These are phyloP conservation scores for Centella asiatica DNA, from an alignment of 129 eudicot genomes.

Conservation along the genomic window DNA sequence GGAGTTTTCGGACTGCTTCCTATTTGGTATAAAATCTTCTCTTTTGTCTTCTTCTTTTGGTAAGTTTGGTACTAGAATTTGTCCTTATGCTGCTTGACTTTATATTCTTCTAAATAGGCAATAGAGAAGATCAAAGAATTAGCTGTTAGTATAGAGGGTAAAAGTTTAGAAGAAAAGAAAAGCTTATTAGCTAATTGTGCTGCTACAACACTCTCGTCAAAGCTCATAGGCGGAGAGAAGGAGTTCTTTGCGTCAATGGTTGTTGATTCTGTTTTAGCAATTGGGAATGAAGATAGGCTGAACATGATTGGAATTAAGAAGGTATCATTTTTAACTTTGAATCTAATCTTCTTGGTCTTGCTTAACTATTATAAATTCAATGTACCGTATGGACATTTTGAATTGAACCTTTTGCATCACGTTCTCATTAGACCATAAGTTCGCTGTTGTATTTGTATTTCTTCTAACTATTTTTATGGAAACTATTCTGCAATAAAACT, in stretches of 20 bases:
- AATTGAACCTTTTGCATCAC: not conserved
- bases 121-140: constrained; percentile 77
- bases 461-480: no score
- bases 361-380: not conserved
- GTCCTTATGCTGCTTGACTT: not conserved
- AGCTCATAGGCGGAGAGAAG: constrained; percentile 99
- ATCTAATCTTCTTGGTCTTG: not conserved
- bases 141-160: constrained; percentile 92
- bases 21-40: constrained; percentile 39
- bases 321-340: constrained; percentile 33
- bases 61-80: not conserved
- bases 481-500: no score
- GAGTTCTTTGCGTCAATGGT: constrained; percentile 96
- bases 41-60: not conserved
- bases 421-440: not conserved
- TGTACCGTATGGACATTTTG: no score
- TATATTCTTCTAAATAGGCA: constrained; percentile 32
- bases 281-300: constrained; percentile 83
- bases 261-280: constrained; percentile 91
- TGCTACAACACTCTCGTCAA: constrained; percentile 89
- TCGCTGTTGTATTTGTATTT: not conserved
- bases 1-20: constrained; percentile 69
- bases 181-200: constrained; percentile 90
- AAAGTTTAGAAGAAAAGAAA: constrained; percentile 86
- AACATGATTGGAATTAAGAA: constrained; percentile 96